Evolutionary conservation across 148 eudicot genomes (phyloP), one percentile per base, ranked within the genome.

Genomic region (Talinum fruticosum): DNA sequence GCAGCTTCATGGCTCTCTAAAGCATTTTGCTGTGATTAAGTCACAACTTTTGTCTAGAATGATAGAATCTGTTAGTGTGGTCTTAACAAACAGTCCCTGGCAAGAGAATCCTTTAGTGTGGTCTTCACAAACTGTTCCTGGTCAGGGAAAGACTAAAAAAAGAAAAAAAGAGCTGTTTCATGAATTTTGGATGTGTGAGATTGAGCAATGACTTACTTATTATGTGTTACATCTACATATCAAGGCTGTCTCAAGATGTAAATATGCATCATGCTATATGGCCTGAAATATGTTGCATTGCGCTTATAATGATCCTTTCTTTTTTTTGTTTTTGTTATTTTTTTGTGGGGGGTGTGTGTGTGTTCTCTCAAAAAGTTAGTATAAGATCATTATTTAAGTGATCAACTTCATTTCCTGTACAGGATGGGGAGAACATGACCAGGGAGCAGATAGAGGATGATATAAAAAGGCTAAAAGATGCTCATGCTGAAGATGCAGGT

Each of bases 401-500:
- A 28, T 67, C 21, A 32, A 73, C 4, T 29, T 68, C 13, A 4
- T 72, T 82, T 87, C 45, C 54, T 41, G 65, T 84, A 75, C 84
- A 96, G 99, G 98, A 91, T 36, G 92, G 87, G 45, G 98, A 95
- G 66, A 87, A 82, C 80, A 72, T 96, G 87, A 90, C 99, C n/a
- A 93, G 89, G 79, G 97, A 96, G 88, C 99, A 96, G 79, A 88
- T 96, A 85, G 95, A 90, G 80, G 89, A 96, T 67, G 97, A 96
- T 34, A 96, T 96, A 79, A 88, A 84, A 73, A 88, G 90, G 84
- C 80, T 96, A 66, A 96, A 96, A 84, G 97, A 85, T 66, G 93
- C 88, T 67, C 99, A 93, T 86, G 97, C 93, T 53, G 97, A 96
- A 86, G 99, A 96, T 84, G 95, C 93, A 77, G 99, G 99, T 96